These are phyloP conservation scores for Globisporangium canariense DNA, from an alignment of 352 stramenopile species.

Conservation along the genomic window DNA sequence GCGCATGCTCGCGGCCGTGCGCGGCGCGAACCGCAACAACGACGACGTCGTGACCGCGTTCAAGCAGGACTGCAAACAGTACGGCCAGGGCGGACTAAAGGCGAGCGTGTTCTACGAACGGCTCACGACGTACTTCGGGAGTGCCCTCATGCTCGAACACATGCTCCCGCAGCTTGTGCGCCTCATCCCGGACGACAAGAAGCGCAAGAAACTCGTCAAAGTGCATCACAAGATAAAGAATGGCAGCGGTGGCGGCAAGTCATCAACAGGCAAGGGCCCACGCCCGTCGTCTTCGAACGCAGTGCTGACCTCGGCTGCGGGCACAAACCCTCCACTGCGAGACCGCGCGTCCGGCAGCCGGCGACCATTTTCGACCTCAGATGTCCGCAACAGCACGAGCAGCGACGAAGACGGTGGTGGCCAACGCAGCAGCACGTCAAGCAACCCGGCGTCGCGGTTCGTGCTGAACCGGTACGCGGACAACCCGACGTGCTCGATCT, in stretches of 20 bases:
- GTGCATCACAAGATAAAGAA: slow-evolving; percentile 37
- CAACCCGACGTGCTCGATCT: slow-evolving; percentile 71
- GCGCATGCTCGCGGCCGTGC: slow-evolving; percentile 71
- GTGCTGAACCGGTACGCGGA: slow-evolving; percentile 47
- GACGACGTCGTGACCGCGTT: slow-evolving; percentile 70
- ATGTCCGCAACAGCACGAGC: slow-evolving; percentile 39
- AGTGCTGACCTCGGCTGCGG: slow-evolving; percentile 22
- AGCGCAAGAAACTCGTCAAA: slow-evolving; percentile 72
- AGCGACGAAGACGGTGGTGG: slow-evolving; percentile 27
- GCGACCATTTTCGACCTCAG: slow-evolving; percentile 38
- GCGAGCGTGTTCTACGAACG: slow-evolving; percentile 61
- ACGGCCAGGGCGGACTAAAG: slow-evolving; percentile 58
- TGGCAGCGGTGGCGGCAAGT: slow-evolving; percentile 1
- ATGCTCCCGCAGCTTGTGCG: slow-evolving; percentile 76
- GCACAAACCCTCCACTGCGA: slow-evolving; percentile 22
- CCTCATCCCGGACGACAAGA: slow-evolving; percentile 74
- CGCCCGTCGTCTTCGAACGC: slow-evolving; percentile 38
- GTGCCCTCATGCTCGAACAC: slow-evolving; percentile 71
- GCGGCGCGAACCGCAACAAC: slow-evolving; percentile 67
- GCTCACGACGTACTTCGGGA: slow-evolving; percentile 62
- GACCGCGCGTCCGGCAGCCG: slow-evolving; percentile 24
- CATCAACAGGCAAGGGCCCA: slow-evolving; percentile 6
- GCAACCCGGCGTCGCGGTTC: slow-evolving; percentile 25
- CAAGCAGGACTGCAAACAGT: slow-evolving; percentile 79
- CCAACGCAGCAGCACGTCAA: slow-evolving; percentile 21